Conservation (phyloP, 371 early-diverging fungal genomes). For the Saksenaea oblongispora region DNA sequence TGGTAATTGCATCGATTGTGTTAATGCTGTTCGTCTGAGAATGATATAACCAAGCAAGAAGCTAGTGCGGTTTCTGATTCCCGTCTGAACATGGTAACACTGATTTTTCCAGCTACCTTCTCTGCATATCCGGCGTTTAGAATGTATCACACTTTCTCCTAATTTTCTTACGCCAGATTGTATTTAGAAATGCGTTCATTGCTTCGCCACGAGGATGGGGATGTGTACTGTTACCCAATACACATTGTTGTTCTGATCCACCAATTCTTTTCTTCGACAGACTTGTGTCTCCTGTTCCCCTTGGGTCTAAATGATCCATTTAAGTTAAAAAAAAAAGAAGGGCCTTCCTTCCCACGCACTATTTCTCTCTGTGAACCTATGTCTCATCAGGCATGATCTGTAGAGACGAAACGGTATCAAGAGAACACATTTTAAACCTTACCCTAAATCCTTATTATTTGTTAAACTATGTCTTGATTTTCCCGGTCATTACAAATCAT, state of each 20-base stretch:
- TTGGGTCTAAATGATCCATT: neutral
- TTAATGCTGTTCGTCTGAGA: neutral
- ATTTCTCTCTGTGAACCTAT: neutral
- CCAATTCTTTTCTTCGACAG: neutral
- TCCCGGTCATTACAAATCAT: neutral
- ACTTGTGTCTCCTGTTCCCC: neutral
- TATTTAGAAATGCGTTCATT: neutral
- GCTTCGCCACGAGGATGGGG: neutral
- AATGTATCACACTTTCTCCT: neutral
- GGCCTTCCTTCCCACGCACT: neutral
- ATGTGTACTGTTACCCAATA: neutral
- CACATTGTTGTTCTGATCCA: neutral
- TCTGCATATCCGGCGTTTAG: neutral
- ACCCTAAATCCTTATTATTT: neutral
- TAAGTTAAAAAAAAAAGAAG: neutral
- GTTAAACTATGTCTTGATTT: neutral
- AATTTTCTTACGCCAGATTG: neutral
- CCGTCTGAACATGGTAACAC: neutral
- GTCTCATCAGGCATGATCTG: neutral
- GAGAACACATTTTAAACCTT: neutral
- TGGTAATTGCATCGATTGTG: neutral
- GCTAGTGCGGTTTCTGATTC: neutral
- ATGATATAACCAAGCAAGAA: neutral
- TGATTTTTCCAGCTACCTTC: neutral
- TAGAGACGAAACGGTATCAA: neutral